Base-by-base conservation (phyloP, 2,329 filamentous ascomycete species). In the Raffaelea deltoideospora region DNA sequence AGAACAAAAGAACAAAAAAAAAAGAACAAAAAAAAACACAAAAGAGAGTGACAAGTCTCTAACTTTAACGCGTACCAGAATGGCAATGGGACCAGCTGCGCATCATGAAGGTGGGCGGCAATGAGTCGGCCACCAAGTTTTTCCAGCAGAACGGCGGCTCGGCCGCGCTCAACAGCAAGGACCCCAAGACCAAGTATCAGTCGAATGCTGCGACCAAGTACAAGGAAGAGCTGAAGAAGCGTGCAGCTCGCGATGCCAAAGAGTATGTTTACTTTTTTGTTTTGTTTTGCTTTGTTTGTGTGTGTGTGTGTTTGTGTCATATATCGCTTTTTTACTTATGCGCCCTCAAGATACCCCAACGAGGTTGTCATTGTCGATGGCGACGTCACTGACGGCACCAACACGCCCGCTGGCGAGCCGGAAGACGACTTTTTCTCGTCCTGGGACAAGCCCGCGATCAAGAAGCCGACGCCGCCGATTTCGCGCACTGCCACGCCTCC, bases 1-100 rank as follows among this genome's bases (percentile, higher is more conserved):
- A 26, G 8, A 26, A 8, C 23, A 26, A 13, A 8, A 13, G 23
- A 8, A 8, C 23, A n/a, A n/a, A n/a, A n/a, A n/a, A n/a, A n/a
- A n/a, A n/a, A n/a, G n/a, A n/a, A n/a, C n/a, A n/a, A n/a, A n/a
- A n/a, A n/a, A n/a, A n/a, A n/a, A n/a, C n/a, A n/a, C n/a, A n/a
- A n/a, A n/a, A n/a, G n/a, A n/a, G n/a, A n/a, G n/a, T n/a, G n/a
- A n/a, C n/a, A n/a, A n/a, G n/a, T n/a, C n/a, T n/a, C n/a, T 18
- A 5, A 9, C 20, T 31, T 24, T 26, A 4, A 33, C 29, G 2
- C 27, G 27, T 6, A 3, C 27, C 50, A 83, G 79, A 84, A 65
- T 98, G 90, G 90, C 86, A 95, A 81, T 98, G 90, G 90, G 86
- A 95, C 48, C 90, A 98, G 58, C 71, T 98, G 42, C 82, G 90